A percentile compares a stretch with the other conserved stretches of the same genome.
Conservation (phyloP, 371 early-diverging fungal genomes). For the Gilbertella persicaria region DNA sequence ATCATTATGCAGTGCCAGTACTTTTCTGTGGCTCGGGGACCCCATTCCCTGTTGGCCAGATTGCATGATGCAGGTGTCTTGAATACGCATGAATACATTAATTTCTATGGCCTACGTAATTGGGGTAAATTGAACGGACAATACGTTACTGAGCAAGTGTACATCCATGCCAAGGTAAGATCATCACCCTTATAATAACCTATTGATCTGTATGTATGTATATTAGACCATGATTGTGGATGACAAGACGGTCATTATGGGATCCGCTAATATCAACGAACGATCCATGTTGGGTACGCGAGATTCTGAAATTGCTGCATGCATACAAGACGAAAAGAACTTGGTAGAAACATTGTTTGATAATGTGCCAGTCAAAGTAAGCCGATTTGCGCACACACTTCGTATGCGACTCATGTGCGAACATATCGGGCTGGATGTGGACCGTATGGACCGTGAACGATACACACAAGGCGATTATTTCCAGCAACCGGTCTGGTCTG, state of each 20-base stretch:
- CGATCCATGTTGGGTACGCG: conserved; percentile 82
- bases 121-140: conserved; percentile 47
- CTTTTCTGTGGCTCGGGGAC: conserved; percentile 72
- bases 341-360: conserved; percentile 62
- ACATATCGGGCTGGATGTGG: conserved; percentile 70
- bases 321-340: conserved; percentile 68
- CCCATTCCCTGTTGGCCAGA: conserved; percentile 62
- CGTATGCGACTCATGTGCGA: conserved; percentile 76
- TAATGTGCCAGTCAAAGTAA: conserved; percentile 60
- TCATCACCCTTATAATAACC: no score
- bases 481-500: conserved; percentile 6
- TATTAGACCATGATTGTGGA: conserved; percentile 81
- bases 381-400: conserved; percentile 69
- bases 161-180: conserved; percentile 84
- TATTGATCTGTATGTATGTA: no score
- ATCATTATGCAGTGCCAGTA: conserved; percentile 80
- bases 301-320: conserved; percentile 86
- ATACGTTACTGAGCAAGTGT: conserved; percentile 81
- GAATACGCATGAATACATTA: conserved; percentile 61
- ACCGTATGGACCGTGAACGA: conserved; percentile 20
- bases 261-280: conserved; percentile 88
- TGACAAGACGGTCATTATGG: conserved; percentile 76
- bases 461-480: conserved; percentile 3
- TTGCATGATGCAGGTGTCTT: conserved; percentile 62
- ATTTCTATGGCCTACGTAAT: conserved; percentile 66